Evolutionary conservation across 164 flowering plant species (phyloP), one percentile per base, ranked within the genome.

Genomic region (Santalum album): DNA sequence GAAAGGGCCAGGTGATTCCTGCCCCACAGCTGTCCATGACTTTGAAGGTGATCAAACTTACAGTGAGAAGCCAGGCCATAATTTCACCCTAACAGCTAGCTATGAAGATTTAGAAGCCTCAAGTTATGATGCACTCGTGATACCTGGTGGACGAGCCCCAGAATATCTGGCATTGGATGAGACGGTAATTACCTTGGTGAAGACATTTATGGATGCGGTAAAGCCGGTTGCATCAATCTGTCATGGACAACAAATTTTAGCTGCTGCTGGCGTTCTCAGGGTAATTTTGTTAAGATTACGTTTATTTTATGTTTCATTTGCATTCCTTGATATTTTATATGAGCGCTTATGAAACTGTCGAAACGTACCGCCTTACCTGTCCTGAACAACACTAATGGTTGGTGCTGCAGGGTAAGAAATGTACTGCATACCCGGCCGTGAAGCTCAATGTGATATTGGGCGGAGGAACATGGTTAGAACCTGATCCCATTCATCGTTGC

Each of bases 41-140:
- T 94, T 90, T 70, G 99, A 94, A 78, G 99, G 99, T 48, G 96
- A 94, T 42, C 99, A 94, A 57, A 94, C 97, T 25, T 94, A 94
- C 58, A 87, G 87, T 56, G 99, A 90, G 70, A 94, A 94, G 66
- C 89, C 90, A 17, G 99, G 99, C 46, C 87, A 90, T 71, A 56
- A 76, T 61, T 87, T 94, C 58, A 69, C 82, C 17, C 65, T 94
- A 38, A 92, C 77, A 7, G 84, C 82, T 38, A 62, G 53, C 53
- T 90, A 82, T 60, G 81, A 90, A 53, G 72, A 58, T 25, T 3
- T 85, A 52, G 74, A 80, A 57, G 66, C 66, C 46, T 68, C 83
- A 7, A 73, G 71, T 66, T 90, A 90, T 77, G 86, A 94, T 72
- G 99, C 87, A 22, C 92, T 94, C 48, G 97, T 94, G 38, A 87